phyloP scores from a whole-genome alignment of 192 early-diverging fungal genomes.

The Phycomyces nitens region DNA sequence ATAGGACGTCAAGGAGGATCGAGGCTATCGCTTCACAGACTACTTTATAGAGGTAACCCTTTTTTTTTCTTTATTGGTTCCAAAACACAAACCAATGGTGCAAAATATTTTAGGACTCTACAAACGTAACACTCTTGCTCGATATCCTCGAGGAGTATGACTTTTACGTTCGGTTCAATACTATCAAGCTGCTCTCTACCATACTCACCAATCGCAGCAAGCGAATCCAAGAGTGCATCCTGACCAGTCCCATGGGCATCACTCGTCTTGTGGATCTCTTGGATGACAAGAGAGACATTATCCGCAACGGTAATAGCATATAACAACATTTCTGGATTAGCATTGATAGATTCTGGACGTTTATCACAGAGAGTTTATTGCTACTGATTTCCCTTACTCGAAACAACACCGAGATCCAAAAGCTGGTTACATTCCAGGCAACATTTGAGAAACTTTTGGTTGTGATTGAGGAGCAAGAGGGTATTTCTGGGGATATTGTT shows the following conservation, averaged over 20 bases:
- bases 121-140: constrained; percentile 75
- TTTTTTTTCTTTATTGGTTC: constrained; percentile 7
- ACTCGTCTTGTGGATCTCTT: constrained; percentile 90
- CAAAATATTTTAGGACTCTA: constrained; percentile 49
- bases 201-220: constrained; percentile 59
- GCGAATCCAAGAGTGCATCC: constrained; percentile 76
- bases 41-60: constrained; percentile 36
- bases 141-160: constrained; percentile 89
- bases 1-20: constrained; percentile 15
- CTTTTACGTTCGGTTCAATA: constrained; percentile 92
- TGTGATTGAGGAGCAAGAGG: constrained; percentile 89
- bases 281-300: constrained; percentile 90
- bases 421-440: constrained; percentile 98
- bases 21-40: constrained; percentile 36
- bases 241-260: constrained; percentile 83
- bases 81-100: neutral
- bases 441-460: constrained; percentile 90
- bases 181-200: constrained; percentile 81
- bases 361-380: constrained; percentile 76
- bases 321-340: neutral
- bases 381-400: constrained; percentile 90
- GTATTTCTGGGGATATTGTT: constrained; percentile 88
- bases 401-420: constrained; percentile 93
- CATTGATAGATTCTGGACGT: neutral
- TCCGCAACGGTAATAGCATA: constrained; percentile 76